Percentiles rank a stretch among this genome's conserved stretches.
Evolutionary conservation across 1,139 yeast species (phyloP).

Genomic region (Blastobotrys illinoisensis): DNA sequence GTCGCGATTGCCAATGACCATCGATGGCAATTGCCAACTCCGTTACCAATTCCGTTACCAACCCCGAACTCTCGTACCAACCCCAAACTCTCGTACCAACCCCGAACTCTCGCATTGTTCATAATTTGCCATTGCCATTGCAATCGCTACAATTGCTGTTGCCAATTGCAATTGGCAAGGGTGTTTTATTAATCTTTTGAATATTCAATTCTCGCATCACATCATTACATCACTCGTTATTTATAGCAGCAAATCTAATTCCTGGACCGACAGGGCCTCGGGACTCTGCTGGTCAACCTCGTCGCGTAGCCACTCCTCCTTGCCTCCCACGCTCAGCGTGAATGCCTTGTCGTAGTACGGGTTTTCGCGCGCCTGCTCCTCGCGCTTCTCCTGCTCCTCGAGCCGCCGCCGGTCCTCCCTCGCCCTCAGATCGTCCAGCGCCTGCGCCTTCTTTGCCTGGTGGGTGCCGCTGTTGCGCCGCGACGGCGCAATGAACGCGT

Average conservation of each 20-base stretch:
- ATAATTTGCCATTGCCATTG: too few relatives aligned
- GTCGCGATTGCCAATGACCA: too few relatives aligned
- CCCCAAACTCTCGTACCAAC: too few relatives aligned
- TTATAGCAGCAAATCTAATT: neutral
- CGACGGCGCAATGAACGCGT: constrained; percentile 23
- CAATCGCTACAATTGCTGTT: too few relatives aligned
- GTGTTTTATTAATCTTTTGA: neutral
- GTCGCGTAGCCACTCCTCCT: constrained; percentile 16
- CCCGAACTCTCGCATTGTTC: too few relatives aligned
- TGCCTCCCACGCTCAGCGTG: constrained; percentile 13
- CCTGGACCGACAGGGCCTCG: neutral
- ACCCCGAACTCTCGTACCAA: too few relatives aligned
- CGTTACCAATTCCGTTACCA: too few relatives aligned
- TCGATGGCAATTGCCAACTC: too few relatives aligned
- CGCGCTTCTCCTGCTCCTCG: constrained; percentile 1
- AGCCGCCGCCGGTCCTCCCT: neutral
- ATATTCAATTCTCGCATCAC: neutral
- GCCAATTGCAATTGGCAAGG: neutral
- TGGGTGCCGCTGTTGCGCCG: constrained; percentile 13
- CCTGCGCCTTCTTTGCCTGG: constrained; percentile 7
- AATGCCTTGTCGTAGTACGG: constrained; percentile 25
- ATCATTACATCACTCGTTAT: neutral
- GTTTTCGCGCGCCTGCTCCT: constrained; percentile 12
- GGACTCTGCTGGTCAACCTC: constrained; percentile 5
- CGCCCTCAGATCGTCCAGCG: neutral